These are phyloP conservation scores for Hamamelis virginiana DNA, from an alignment of 164 flowering plant species.

Conservation along the genomic window DNA sequence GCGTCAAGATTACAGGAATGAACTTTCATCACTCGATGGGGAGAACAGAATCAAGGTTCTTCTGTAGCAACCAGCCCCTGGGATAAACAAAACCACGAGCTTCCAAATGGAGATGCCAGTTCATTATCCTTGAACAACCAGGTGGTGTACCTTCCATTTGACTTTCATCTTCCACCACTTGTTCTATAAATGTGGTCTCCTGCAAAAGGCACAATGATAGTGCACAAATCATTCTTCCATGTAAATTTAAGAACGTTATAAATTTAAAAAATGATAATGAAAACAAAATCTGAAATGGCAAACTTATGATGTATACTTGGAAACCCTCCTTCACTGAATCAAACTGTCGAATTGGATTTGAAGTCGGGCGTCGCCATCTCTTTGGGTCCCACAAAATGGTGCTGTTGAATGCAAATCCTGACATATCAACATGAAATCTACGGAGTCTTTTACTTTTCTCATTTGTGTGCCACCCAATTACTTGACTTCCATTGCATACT, in stretches of 20 bases:
- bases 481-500: conserved; percentile 87
- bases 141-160: conserved; percentile 80
- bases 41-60: conserved; percentile 57
- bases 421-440: conserved; percentile 96
- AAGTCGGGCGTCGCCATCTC: conserved; percentile 71
- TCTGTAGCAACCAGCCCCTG: conserved; percentile 69
- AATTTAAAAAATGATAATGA: not conserved
- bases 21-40: conserved; percentile 32
- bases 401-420: conserved; percentile 99
- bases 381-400: conserved; percentile 91
- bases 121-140: conserved; percentile 69
- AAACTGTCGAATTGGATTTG: conserved; percentile 63
- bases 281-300: conserved; percentile 1
- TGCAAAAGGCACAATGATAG: conserved; percentile 21
- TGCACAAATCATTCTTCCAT: not conserved
- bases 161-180: conserved; percentile 89
- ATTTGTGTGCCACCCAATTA: conserved; percentile 98
- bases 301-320: conserved; percentile 52
- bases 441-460: conserved; percentile 89
- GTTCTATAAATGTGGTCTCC: conserved; percentile 95
- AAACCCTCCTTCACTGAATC: conserved; percentile 93
- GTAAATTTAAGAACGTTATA: not conserved
- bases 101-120: conserved; percentile 95
- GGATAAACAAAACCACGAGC: conserved; percentile 59
- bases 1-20: conserved; percentile 4